Conservation (phyloP, 169 alveolate genomes). For the Plasmodium falciparum region DNA sequence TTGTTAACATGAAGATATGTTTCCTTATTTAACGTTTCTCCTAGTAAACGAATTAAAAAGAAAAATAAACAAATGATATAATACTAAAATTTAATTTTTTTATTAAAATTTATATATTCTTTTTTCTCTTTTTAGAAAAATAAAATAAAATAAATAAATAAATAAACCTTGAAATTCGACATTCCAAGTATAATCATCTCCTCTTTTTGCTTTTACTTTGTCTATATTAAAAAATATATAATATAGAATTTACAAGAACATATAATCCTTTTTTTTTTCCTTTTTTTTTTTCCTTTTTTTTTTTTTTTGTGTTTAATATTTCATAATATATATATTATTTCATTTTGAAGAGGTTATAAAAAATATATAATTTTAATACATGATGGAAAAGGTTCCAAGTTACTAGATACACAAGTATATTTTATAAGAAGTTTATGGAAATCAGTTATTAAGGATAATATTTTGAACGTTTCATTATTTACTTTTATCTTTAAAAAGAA, state of each 20-base stretch:
- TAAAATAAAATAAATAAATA: not conserved
- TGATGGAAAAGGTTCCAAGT: constrained; percentile 26
- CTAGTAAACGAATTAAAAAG: constrained; percentile 9
- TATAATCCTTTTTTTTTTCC: not conserved
- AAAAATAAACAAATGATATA: not conserved
- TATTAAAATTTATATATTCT: not conserved
- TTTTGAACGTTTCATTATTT: constrained; percentile 67
- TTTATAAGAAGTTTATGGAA: constrained; percentile 63
- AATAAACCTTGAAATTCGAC: constrained; percentile 72
- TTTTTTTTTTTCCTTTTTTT: too few species aligned
- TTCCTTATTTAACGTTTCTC: constrained; percentile 34
- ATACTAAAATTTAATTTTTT: not conserved
- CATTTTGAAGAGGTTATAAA: constrained; percentile 11
- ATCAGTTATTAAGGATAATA: constrained; percentile 62
- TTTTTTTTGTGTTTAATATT: not conserved
- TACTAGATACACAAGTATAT: constrained; percentile 45
- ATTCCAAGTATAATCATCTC: constrained; percentile 57
- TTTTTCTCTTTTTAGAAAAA: not conserved
- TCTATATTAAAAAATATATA: constrained; percentile 9
- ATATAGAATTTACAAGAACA: not conserved
- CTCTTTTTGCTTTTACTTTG: constrained; percentile 62
- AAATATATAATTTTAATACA: constrained; percentile 21
- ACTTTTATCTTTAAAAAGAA: constrained; percentile 35
- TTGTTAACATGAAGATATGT: constrained; percentile 72
- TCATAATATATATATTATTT: not conserved